A percentile compares a stretch with the other conserved stretches of the same genome.
These are phyloP conservation scores for Cyclotella kingstonii DNA, from an alignment of 108 stramenopile genomes.

Conservation along the genomic window DNA sequence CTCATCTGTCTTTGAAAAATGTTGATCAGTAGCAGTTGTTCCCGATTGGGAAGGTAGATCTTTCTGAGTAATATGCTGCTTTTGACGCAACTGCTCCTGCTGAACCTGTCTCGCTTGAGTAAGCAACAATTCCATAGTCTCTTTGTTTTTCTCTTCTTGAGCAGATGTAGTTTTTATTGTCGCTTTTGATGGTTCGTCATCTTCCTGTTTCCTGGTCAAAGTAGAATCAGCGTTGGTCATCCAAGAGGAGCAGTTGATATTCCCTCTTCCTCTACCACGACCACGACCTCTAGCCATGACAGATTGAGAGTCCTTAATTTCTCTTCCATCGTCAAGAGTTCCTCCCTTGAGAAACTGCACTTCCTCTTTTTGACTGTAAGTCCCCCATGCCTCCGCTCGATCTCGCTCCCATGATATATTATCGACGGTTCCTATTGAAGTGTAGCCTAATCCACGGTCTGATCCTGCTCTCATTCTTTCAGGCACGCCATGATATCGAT, in stretches of 20 bases:
- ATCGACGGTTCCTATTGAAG: too few relatives aligned
- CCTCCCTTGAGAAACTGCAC: conserved; percentile 1
- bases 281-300: conserved; percentile 22
- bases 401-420: too few relatives aligned
- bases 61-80: neutral
- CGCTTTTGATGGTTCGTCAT: neutral
- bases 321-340: neutral
- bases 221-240: conserved; percentile 12
- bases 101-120: conserved; percentile 38
- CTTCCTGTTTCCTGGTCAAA: neutral
- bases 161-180: neutral
- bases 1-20: conserved; percentile 1
- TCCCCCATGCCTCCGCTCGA: neutral
- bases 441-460: too few relatives aligned
- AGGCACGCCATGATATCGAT: too few relatives aligned
- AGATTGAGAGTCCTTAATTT: neutral
- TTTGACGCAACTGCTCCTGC: conserved; percentile 11
- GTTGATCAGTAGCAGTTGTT: neutral
- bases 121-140: conserved; percentile 31
- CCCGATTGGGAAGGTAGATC: neutral
- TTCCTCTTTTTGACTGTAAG: neutral
- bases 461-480: too few relatives aligned
- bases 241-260: conserved; percentile 34
- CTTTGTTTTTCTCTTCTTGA: conserved; percentile 11
- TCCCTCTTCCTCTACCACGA: conserved; percentile 15